Conservation (phyloP, 495 filamentous ascomycete species). For the Lepidopterella palustris region DNA sequence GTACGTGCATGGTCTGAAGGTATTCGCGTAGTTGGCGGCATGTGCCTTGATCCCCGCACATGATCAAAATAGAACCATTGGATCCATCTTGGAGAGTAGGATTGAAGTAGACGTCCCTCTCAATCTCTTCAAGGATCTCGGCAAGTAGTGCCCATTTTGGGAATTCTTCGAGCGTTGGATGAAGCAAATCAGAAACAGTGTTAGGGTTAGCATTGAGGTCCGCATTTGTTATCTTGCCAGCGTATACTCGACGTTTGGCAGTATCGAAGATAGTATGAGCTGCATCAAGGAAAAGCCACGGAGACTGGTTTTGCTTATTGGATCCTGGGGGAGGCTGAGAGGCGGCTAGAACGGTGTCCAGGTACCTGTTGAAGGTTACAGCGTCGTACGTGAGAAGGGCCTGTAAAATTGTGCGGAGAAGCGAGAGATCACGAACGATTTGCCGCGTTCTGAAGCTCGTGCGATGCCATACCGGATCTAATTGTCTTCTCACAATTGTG, state of each 20-base stretch:
- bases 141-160: constrained; percentile 88
- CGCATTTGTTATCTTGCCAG: constrained; percentile 51
- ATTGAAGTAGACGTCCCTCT: constrained; percentile 82
- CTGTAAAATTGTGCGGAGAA: constrained; percentile 81
- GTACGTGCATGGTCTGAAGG: constrained; percentile 83
- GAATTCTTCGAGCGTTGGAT: constrained; percentile 85
- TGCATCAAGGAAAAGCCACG: constrained; percentile 94
- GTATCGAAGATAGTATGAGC: constrained; percentile 91
- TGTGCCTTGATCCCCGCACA: constrained; percentile 86
- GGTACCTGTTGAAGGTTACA: constrained; percentile 84
- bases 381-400: constrained; percentile 79
- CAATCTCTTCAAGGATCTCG: constrained; percentile 87
- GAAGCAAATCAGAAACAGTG: constrained; percentile 59
- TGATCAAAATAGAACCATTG: constrained; percentile 83
- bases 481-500: constrained; percentile 74
- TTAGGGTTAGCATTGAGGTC: constrained; percentile 36
- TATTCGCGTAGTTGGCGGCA: constrained; percentile 88
- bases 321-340: constrained; percentile 84
- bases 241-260: constrained; percentile 84
- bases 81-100: constrained; percentile 70
- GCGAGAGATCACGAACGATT: constrained; percentile 81
- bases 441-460: constrained; percentile 91
- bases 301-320: constrained; percentile 80
- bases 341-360: constrained; percentile 89
- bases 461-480: constrained; percentile 95